phyloP scores from a whole-genome alignment of 352 stramenopile genomes.

The Lagenidium giganteum region DNA sequence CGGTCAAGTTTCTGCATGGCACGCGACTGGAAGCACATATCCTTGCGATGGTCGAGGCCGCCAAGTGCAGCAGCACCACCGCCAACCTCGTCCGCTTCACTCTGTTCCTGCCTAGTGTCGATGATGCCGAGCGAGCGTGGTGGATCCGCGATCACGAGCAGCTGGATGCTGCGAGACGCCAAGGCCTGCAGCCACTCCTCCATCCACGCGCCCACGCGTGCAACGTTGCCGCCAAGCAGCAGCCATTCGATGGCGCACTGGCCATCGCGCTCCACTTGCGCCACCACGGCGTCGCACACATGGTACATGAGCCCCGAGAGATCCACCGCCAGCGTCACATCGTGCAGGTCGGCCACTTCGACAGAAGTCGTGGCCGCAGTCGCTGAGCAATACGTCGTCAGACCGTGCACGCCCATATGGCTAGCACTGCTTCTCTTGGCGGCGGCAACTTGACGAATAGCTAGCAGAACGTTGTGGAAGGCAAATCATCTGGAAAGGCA shows the following conservation, averaged over 20 bases:
- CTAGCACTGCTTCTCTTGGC: no score
- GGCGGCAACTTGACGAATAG: no score
- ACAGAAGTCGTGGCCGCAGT: conserved; percentile 38
- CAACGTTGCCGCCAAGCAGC: conserved; percentile 38
- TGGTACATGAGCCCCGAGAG: conserved; percentile 77
- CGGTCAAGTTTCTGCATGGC: conserved; percentile 43
- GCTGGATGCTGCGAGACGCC: conserved; percentile 27
- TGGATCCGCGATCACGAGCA: conserved; percentile 72
- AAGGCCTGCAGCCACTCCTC: conserved; percentile 27
- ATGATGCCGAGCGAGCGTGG: conserved; percentile 78
- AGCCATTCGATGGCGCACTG: conserved; percentile 61
- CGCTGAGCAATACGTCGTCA: conserved; percentile 53
- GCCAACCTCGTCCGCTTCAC: no score
- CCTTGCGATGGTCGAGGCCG: conserved; percentile 61
- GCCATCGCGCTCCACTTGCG: conserved; percentile 31
- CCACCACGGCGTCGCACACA: conserved; percentile 52
- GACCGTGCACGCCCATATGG: conserved; percentile 69
- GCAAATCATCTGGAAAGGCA: no score
- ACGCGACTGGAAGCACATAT: conserved; percentile 46
- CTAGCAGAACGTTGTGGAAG: no score
- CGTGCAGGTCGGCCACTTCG: conserved; percentile 25
- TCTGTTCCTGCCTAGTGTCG: no score
- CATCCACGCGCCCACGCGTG: conserved; percentile 45
- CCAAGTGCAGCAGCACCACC: no score
- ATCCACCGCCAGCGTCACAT: conserved; percentile 77